Evolutionary conservation across 2,329 filamentous ascomycete genomes (phyloP), one percentile per base, ranked within the genome.

Genomic region (Botryotinia narcissicola): DNA sequence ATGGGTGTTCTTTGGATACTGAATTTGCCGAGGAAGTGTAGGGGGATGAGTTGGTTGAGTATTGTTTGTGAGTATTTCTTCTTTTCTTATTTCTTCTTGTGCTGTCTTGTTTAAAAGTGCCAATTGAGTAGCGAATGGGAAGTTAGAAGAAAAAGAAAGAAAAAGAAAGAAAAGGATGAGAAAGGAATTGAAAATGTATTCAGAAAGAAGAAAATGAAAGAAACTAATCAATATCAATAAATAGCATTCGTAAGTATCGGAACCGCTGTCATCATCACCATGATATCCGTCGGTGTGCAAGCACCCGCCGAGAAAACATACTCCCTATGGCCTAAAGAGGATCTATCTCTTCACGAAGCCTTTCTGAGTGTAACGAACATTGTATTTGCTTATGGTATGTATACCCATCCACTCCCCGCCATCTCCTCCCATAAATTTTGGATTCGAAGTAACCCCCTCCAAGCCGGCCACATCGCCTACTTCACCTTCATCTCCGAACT

Each of bases 401-500:
- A 18, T 29, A 54, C 2, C 2, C 14, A 48, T 48, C 48, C 16
- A 12, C 48, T 16, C 6, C 32, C 32, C 32, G 32, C 32, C 3
- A 35, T 35, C n/a, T 18, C 14, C 16, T 25, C 12, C 14, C n/a
- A n/a, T n/a, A n/a, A n/a, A n/a, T n/a, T n/a, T n/a, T n/a, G n/a
- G n/a, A n/a, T n/a, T n/a, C n/a, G n/a, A n/a, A n/a, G n/a, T n/a
- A 57, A 57, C 42, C 42, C 42, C 16, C 0, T 14, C 6, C 7
- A 7, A 57, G 81, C 87, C 81, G 87, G 87, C n/a, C 87, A 90
- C 76, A 85, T 88, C 37, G 87, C 87, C 51, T 91, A 89, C 81
- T 90, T 90, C 79, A 83, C 83, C 73, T 86, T 91, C 77, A 86
- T 88, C 75, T 84, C 85, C n/a, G 89, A 91, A 77, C 82, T 91